These are phyloP conservation scores for Ogataea thermomethanolica DNA, from an alignment of 805 yeast species.

Conservation along the genomic window DNA sequence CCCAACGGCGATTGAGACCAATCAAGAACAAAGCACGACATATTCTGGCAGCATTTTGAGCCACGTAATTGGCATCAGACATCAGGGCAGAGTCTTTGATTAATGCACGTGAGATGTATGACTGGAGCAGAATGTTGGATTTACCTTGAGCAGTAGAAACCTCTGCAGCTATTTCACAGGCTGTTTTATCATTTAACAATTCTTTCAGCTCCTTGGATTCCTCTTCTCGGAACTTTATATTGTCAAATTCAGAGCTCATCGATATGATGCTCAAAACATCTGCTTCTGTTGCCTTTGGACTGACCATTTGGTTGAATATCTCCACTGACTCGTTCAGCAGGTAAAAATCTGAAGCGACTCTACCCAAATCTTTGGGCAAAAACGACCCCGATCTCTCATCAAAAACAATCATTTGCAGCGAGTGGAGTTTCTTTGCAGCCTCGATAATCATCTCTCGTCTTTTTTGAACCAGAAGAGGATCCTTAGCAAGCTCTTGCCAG, in stretches of 20 bases:
- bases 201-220: slow-evolving; percentile 71
- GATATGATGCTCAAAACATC: slow-evolving; percentile 85
- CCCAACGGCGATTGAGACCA: slow-evolving; percentile 91
- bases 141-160: slow-evolving; percentile 77
- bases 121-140: slow-evolving; percentile 81
- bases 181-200: slow-evolving; percentile 55
- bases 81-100: slow-evolving; percentile 76
- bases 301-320: slow-evolving; percentile 79
- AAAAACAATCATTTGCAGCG: slow-evolving; percentile 87
- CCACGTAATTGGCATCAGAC: slow-evolving; percentile 89
- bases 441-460: slow-evolving; percentile 70
- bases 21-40: slow-evolving; percentile 86
- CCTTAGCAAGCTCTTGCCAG: slow-evolving; percentile 80
- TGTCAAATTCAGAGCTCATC: slow-evolving; percentile 91
- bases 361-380: slow-evolving; percentile 82
- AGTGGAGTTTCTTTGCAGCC: slow-evolving; percentile 82
- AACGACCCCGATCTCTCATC: slow-evolving; percentile 82
- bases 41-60: slow-evolving; percentile 92
- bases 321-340: slow-evolving; percentile 81
- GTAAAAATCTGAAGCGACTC: slow-evolving; percentile 93
- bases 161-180: slow-evolving; percentile 81
- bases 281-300: slow-evolving; percentile 85
- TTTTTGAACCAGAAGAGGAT: slow-evolving; percentile 71
- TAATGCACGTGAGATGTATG: slow-evolving; percentile 73
- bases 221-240: slow-evolving; percentile 83